phyloP scores from a whole-genome alignment of 108 stramenopile genomes.

The Cyclotella baltica region DNA sequence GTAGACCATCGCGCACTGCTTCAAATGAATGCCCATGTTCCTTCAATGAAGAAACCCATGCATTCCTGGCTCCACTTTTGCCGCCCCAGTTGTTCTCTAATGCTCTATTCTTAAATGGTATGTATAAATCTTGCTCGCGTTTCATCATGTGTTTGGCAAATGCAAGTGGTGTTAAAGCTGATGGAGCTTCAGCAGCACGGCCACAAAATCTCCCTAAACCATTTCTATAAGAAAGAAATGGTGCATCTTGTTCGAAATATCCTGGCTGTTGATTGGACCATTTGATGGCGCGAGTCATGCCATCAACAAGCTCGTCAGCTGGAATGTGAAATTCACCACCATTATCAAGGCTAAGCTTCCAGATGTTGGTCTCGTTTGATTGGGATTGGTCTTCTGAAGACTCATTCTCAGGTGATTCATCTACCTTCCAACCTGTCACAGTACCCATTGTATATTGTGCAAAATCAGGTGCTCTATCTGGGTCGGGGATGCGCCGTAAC shows the following conservation, averaged over 20 bases:
- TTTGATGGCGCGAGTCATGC: conserved; percentile 65
- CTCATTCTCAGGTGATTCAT: not conserved
- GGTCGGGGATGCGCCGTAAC: conserved; percentile 66
- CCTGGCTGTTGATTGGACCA: conserved; percentile 59
- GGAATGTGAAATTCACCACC: conserved; percentile 63
- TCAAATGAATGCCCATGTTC: conserved; percentile 77
- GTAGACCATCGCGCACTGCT: conserved; percentile 69
- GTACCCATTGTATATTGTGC: conserved; percentile 75
- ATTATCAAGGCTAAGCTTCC: conserved; percentile 59
- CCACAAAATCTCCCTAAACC: conserved; percentile 76
- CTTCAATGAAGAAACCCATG: conserved; percentile 84
- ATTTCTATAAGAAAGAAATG: conserved; percentile 79
- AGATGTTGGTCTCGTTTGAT: conserved; percentile 48
- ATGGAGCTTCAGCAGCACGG: conserved; percentile 78
- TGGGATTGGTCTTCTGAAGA: conserved; percentile 43
- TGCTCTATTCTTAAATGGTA: conserved; percentile 68
- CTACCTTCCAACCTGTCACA: conserved; percentile 70
- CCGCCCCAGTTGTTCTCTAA: conserved; percentile 90
- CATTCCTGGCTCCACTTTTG: conserved; percentile 76
- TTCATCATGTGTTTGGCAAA: conserved; percentile 84
- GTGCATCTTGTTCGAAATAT: conserved; percentile 81
- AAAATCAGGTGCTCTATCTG: conserved; percentile 61
- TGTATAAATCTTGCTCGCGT: conserved; percentile 80
- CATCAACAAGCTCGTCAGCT: conserved; percentile 63
- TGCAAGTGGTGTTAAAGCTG: conserved; percentile 65